phyloP scores from a whole-genome alignment of 1,139 yeast species.

The Yamadazyma friedrichii region DNA sequence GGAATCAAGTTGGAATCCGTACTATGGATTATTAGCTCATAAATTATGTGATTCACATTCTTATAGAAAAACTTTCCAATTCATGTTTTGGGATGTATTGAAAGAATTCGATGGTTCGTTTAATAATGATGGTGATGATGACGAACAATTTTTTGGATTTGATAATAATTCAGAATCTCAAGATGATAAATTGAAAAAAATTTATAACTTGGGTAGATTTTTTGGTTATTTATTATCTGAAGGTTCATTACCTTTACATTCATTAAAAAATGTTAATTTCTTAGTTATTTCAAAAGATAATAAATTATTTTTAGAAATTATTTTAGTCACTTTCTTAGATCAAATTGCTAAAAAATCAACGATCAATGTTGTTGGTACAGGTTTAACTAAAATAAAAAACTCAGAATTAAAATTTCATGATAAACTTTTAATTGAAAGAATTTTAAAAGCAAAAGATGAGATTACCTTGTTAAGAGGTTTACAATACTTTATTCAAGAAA shows the following conservation, averaged over 20 bases:
- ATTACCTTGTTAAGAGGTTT: constrained; percentile 66
- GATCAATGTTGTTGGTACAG: constrained; percentile 47
- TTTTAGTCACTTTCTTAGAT: constrained; percentile 68
- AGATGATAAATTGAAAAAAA: constrained; percentile 53
- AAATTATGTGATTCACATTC: constrained; percentile 71
- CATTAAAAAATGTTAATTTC: constrained; percentile 72
- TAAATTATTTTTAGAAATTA: constrained; percentile 67
- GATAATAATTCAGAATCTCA: constrained; percentile 27
- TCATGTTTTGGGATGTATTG: constrained; percentile 85
- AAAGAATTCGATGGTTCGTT: constrained; percentile 58
- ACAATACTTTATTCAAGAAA: constrained; percentile 62
- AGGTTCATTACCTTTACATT: constrained; percentile 69
- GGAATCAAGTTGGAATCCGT: constrained; percentile 88
- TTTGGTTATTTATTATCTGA: constrained; percentile 75
- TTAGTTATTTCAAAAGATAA: constrained; percentile 68
- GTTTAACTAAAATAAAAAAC: constrained; percentile 27
- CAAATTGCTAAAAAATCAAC: constrained; percentile 66
- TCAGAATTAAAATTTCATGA: constrained; percentile 50
- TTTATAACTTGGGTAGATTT: constrained; percentile 74
- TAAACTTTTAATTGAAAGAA: constrained; percentile 49
- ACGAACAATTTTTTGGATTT: constrained; percentile 34
- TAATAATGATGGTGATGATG: constrained; percentile 42
- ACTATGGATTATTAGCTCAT: constrained; percentile 76
- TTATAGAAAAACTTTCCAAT: constrained; percentile 81
- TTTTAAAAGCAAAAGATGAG: constrained; percentile 65